A percentile compares a stretch with the other conserved stretches of the same genome.
Evolutionary conservation across 108 stramenopile species (phyloP).

Genomic region (Fistulifera pelliculosa): DNA sequence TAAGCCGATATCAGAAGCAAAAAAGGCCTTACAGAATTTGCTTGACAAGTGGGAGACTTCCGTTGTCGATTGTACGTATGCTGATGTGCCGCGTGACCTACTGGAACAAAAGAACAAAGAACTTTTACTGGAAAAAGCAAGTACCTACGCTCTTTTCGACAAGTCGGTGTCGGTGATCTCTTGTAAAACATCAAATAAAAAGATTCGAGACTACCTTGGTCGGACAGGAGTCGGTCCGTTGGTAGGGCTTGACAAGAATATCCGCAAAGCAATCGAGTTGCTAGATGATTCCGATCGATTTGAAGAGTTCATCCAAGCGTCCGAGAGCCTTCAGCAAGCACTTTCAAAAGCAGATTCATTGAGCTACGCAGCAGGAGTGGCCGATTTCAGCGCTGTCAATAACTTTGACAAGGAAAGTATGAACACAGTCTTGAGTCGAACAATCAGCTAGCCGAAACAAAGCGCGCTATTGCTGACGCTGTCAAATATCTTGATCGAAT

Average conservation of each 20-base stretch:
- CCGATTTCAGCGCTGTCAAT: slow-evolving; percentile 66
- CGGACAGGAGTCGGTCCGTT: slow-evolving; percentile 64
- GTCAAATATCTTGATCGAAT: no score
- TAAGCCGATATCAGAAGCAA: neutral
- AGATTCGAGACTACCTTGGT: slow-evolving; percentile 65
- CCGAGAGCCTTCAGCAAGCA: slow-evolving; percentile 48
- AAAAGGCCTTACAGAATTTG: neutral
- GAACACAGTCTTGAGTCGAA: slow-evolving; percentile 4
- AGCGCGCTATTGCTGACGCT: no score
- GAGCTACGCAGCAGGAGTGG: slow-evolving; percentile 56
- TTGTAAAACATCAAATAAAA: slow-evolving; percentile 59
- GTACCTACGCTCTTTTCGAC: slow-evolving; percentile 68
- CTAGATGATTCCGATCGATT: slow-evolving; percentile 44
- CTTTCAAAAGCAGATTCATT: slow-evolving; percentile 43
- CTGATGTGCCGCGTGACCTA: slow-evolving; percentile 74
- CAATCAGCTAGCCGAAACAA: no score
- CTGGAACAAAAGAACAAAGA: slow-evolving; percentile 75
- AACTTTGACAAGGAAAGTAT: slow-evolving; percentile 57
- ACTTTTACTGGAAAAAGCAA: slow-evolving; percentile 62
- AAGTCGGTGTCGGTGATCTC: slow-evolving; percentile 53
- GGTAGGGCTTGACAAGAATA: slow-evolving; percentile 50
- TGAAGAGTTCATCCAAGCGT: slow-evolving; percentile 29
- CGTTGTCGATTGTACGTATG: slow-evolving; percentile 60
- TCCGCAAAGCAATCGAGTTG: slow-evolving; percentile 38
- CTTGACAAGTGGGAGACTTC: slow-evolving; percentile 11